Evolutionary conservation across 129 eudicot species (phyloP).

Genomic region (Flaveria bidentis): DNA sequence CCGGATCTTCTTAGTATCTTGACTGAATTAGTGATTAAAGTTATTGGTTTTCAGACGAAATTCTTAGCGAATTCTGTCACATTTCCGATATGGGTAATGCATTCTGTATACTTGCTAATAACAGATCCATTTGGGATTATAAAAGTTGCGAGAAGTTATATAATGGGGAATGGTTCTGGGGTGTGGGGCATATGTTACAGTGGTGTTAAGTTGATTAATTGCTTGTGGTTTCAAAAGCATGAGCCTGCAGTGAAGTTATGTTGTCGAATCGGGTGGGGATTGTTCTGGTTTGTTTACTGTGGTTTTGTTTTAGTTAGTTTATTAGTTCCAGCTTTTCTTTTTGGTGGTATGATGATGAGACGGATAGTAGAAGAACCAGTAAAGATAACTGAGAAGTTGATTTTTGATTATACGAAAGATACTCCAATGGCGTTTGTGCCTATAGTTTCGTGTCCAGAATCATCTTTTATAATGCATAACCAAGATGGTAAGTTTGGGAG

Average conservation of each 20-base stretch:
- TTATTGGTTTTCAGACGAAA: constrained; percentile 51
- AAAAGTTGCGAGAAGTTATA: constrained; percentile 28
- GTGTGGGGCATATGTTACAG: constrained; percentile 31
- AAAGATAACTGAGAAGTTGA: constrained; percentile 46
- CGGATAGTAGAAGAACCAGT: constrained; percentile 67
- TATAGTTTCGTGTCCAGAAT: constrained; percentile 37
- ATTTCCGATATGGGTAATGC: constrained; percentile 53
- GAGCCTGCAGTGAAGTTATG: constrained; percentile 43
- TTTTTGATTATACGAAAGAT: constrained; percentile 66
- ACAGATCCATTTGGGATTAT: constrained; percentile 51
- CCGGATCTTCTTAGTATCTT: constrained; percentile 35
- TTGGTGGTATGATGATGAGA: constrained; percentile 61
- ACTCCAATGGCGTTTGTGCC: constrained; percentile 82
- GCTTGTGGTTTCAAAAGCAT: constrained; percentile 49
- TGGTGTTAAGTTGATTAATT: constrained; percentile 29
- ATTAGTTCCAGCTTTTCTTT: constrained; percentile 56
- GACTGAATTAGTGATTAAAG: constrained; percentile 52
- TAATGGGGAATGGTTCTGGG: constrained; percentile 24
- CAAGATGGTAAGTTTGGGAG: constrained; percentile 38
- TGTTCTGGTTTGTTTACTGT: constrained; percentile 69
- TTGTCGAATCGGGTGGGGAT: constrained; percentile 57
- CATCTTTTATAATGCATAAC: constrained; percentile 17
- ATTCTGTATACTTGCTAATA: constrained; percentile 48
- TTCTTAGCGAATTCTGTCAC: constrained; percentile 44
- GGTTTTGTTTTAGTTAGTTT: constrained; percentile 51